A percentile compares a stretch with the other conserved stretches of the same genome.
phyloP scores from a whole-genome alignment of 164 flowering plant species.

The Platanus orientalis region DNA sequence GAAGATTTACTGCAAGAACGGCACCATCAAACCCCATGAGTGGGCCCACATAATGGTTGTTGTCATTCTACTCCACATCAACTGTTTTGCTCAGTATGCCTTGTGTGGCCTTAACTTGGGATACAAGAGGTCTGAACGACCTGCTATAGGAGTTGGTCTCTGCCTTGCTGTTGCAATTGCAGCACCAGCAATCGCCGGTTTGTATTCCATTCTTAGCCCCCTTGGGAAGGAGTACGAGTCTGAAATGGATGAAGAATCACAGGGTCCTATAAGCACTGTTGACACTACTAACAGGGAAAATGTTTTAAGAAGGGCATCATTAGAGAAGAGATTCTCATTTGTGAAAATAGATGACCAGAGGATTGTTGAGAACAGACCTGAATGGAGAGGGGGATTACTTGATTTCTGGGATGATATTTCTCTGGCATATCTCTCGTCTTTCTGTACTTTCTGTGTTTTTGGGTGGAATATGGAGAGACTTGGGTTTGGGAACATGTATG shows the following conservation, averaged over 20 bases:
- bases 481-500: constrained; percentile 97
- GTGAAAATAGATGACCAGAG: constrained; percentile 41
- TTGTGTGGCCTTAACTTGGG: constrained; percentile 81
- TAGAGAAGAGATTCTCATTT: constrained; percentile 74
- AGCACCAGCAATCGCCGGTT: constrained; percentile 76
- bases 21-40: constrained; percentile 86
- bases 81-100: constrained; percentile 88
- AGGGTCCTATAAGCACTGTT: constrained; percentile 15
- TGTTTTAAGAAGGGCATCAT: constrained; percentile 23
- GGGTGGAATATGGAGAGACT: constrained; percentile 99
- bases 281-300: constrained; percentile 11
- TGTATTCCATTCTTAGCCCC: constrained; percentile 69
- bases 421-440: constrained; percentile 73
- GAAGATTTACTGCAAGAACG: constrained; percentile 79
- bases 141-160: constrained; percentile 76
- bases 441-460: constrained; percentile 85
- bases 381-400: constrained; percentile 81
- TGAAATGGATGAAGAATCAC: constrained; percentile 62
- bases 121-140: constrained; percentile 76
- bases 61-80: constrained; percentile 59
- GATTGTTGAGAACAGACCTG: constrained; percentile 44
- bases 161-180: constrained; percentile 71
- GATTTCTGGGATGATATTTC: constrained; percentile 89
- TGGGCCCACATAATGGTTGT: constrained; percentile 95
- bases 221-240: constrained; percentile 75